Base-by-base conservation (phyloP, 116 monocot genomes). In the Papilionanthe hybrid region DNA sequence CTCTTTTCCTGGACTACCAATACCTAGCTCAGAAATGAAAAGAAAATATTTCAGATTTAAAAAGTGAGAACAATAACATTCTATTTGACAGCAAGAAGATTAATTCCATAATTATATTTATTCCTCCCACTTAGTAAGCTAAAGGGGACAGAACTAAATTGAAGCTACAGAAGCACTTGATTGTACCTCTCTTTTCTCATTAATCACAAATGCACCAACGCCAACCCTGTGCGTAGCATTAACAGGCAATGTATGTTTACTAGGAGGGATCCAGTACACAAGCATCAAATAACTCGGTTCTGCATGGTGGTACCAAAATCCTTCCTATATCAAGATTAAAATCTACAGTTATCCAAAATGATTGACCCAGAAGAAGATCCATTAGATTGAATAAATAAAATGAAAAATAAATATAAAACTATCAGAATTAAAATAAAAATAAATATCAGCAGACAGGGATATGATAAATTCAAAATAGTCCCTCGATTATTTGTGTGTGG, bases 301-400 rank as follows among this genome's bases (percentile, higher is more conserved):
- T 75, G 90, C 90, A 85, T 90, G 87, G 75, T 90, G 90, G 78
- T 81, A 90, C 80, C 80, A 75, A 85, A 90, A 90, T 60, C 90
- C 90, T 73, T 87, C 85, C 90, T 87, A 78, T 53, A 83, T 41
- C 67, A 83, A 56, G 19, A 79, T 65, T 25, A 74, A 76, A 32
- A 55, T 78, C 44, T 81, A 27, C 28, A 65, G 47, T 58, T n/a
- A 30, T 58, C 18, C 28, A 47, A 60, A 63, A 11, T 47, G 43
- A n/a, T 30, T 53, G 19, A 30, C 23, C 63, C 11, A 77, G 37
- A 81, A 77, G 22, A 30, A 71, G 55, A 42, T 49, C 13, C 30
- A 77, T 69, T 9, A 8, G 12, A 9, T n/a, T 37, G 8, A 30
- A 66, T 7, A 22, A 12, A 1, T 32, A 11, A 56, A 41, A 72